Conservation (phyloP, 306 rosid species). For the Castanea sativa region DNA sequence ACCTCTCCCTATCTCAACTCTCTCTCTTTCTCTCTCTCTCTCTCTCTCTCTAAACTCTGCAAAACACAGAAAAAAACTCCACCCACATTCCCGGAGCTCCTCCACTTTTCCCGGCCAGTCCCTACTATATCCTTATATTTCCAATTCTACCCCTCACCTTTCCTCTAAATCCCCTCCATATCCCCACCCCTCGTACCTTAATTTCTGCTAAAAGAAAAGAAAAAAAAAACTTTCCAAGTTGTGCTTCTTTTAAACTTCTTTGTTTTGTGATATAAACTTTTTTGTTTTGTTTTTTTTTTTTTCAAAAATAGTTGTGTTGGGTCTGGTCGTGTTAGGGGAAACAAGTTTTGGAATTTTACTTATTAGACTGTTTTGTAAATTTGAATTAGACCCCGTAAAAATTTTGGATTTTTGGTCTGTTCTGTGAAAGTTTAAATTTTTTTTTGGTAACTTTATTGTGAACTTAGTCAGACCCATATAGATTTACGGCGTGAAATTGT, state of each 20-base stretch:
- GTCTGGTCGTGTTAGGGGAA: background rate
- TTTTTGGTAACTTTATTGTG: background rate
- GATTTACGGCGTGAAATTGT: background rate
- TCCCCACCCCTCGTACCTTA: background rate
- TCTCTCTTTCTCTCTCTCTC: background rate
- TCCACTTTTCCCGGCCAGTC: constrained; percentile 7
- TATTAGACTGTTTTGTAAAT: background rate
- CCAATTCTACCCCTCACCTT: constrained; percentile 13
- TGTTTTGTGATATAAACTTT: background rate
- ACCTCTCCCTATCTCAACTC: constrained; percentile 1
- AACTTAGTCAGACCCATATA: background rate
- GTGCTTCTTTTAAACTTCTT: background rate
- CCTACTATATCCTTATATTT: background rate
- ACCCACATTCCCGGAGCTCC: constrained; percentile 18
- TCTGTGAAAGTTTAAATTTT: background rate
- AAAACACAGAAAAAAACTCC: background rate
- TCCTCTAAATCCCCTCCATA: background rate
- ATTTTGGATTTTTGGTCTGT: background rate
- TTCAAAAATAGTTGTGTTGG: background rate
- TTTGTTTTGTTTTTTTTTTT: background rate
- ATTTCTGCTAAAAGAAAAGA: background rate
- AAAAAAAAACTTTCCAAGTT: background rate
- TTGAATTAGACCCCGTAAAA: background rate
- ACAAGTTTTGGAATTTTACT: background rate
- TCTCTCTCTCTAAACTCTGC: constrained; percentile 2